A percentile compares a stretch with the other conserved stretches of the same genome.
These are phyloP conservation scores for Aphanomyces invadans DNA, from an alignment of 352 stramenopile genomes.

Conservation along the genomic window DNA sequence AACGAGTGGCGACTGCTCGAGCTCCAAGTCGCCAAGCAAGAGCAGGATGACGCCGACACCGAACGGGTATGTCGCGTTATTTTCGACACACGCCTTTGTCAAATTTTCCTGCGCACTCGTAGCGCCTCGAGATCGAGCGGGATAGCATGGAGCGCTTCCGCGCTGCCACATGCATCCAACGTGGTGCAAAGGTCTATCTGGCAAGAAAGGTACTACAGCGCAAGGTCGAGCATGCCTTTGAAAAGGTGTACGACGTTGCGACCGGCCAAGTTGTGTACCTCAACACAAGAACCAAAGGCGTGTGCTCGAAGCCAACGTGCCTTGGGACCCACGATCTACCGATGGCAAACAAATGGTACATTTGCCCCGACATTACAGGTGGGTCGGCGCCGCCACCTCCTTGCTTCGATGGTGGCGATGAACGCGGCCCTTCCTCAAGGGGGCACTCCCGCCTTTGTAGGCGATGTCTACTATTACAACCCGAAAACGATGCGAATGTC, in stretches of 20 bases:
- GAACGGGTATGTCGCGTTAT: not conserved
- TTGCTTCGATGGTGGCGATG: too few relatives aligned
- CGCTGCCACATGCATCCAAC: constrained; percentile 34
- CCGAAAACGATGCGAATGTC: constrained; percentile 42
- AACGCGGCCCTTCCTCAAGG: too few relatives aligned
- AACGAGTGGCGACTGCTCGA: not conserved
- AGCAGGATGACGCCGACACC: constrained; percentile 4
- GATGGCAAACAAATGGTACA: constrained; percentile 49
- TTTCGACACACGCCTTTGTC: constrained; percentile 3
- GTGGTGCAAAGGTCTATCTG: constrained; percentile 47
- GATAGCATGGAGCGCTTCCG: constrained; percentile 36
- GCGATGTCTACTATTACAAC: constrained; percentile 64
- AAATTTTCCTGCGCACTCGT: constrained; percentile 28
- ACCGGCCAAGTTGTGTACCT: constrained; percentile 40
- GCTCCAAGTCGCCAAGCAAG: constrained; percentile 35
- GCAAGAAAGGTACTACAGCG: constrained; percentile 41
- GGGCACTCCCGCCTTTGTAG: too few relatives aligned
- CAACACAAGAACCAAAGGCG: constrained; percentile 39
- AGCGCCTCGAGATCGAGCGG: constrained; percentile 30
- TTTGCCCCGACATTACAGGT: constrained; percentile 45
- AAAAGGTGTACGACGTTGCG: constrained; percentile 49
- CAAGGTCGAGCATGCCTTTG: constrained; percentile 40
- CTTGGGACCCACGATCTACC: constrained; percentile 50
- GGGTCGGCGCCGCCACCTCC: not conserved
- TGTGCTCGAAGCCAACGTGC: constrained; percentile 42